Evolutionary conservation across 306 rosid species (phyloP), one percentile per base, ranked within the genome.

Genomic region (Glycine soja): DNA sequence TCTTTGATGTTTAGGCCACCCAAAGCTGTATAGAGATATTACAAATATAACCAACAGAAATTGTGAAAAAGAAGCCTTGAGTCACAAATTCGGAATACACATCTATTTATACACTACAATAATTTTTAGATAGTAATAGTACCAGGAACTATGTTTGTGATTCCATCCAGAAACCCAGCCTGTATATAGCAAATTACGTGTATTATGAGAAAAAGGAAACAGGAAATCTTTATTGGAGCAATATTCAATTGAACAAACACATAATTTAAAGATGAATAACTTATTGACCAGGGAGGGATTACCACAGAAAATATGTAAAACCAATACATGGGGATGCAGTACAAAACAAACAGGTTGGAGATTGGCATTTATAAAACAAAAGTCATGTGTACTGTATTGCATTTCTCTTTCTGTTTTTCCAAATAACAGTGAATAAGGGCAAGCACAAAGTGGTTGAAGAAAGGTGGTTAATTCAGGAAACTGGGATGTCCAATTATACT

Each of bases 151-250:
- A 93, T 87, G 85, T 89, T 89, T 54, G 99, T 90, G 84, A 95
- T 72, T 90, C 94, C 92, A 5, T 93, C 97, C 90, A 91, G 89
- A 90, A 95, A 95, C 82, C 99, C 99, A 74, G 99, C 99, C 99
- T 95, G 92, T 42, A 70, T 12, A 78, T 34, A 18, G 18, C 61
- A 78, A 71, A 77, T 59, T 80, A 74, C 11, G 69, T 56, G 76
- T 66, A 66, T 53, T 43, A 32, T 71, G 56, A 64, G 47, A 58
- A 78, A 78, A 58, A 80, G 42, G 57, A 64, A 76, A 77, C 46
- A 52, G 2, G 57, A 70, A 63, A 47, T 57, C 64, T 70, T 68
- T 40, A 65, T 71, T 40, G 57, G 75, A 58, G 79, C 52, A 76
- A 82, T 62, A 86, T 70, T 47, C 18, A 47, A 72, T 58, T 18